Percentiles rank a stretch among this genome's conserved stretches.
Evolutionary conservation across 805 yeast species (phyloP).

Genomic region (Candida awuae): DNA sequence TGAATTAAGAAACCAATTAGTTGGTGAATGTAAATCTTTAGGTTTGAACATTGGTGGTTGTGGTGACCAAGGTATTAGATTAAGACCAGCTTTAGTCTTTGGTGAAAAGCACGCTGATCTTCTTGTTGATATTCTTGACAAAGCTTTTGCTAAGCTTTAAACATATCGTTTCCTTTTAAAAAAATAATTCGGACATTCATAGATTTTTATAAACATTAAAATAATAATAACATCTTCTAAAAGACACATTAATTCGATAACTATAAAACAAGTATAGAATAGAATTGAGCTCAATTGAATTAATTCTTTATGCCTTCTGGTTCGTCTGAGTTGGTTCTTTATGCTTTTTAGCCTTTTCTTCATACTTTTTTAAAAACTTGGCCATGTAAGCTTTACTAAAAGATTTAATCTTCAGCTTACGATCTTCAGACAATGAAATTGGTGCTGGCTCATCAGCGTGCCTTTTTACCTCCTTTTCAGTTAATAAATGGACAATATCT

Average conservation of each 20-base stretch:
- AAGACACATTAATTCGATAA: no score
- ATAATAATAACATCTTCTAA: conserved; percentile 1
- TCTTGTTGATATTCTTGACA: conserved; percentile 34
- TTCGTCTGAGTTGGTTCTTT: background rate
- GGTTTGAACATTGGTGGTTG: conserved; percentile 68
- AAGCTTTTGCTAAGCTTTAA: conserved; percentile 23
- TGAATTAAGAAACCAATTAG: conserved; percentile 38
- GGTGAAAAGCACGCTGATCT: conserved; percentile 55
- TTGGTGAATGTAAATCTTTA: conserved; percentile 36
- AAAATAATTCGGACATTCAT: no score
- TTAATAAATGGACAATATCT: conserved; percentile 62
- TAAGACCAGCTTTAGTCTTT: conserved; percentile 59
- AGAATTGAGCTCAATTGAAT: no score
- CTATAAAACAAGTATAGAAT: no score
- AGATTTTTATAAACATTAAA: background rate
- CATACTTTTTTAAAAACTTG: conserved; percentile 45
- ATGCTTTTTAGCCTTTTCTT: conserved; percentile 26
- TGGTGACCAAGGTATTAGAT: conserved; percentile 49
- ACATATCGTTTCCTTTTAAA: no score
- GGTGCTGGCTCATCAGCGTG: conserved; percentile 39
- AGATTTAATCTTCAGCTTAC: conserved; percentile 57
- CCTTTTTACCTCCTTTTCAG: conserved; percentile 57
- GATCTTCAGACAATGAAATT: conserved; percentile 50
- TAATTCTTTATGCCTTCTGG: background rate
- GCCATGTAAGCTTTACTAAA: conserved; percentile 62